These are phyloP conservation scores for Pseudevernia furfuracea DNA, from an alignment of 495 filamentous ascomycete genomes.

Conservation along the genomic window DNA sequence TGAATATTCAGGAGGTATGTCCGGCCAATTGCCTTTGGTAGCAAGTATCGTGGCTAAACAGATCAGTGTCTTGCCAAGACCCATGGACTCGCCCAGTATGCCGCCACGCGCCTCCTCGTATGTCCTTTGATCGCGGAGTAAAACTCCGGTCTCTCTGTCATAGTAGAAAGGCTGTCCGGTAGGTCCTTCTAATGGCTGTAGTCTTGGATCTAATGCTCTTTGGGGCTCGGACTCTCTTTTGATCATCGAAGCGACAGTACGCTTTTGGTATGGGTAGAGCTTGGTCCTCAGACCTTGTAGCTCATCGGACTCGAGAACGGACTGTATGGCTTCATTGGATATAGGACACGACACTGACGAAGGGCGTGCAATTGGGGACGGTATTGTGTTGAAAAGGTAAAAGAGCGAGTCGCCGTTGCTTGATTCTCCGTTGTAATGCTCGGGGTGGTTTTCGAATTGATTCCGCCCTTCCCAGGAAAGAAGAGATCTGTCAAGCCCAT, in stretches of 20 bases:
- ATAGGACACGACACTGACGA: constrained; percentile 47
- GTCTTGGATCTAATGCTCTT: constrained; percentile 63
- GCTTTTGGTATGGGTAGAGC: constrained; percentile 72
- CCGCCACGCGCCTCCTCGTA: constrained; percentile 76
- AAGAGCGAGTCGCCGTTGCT: constrained; percentile 58
- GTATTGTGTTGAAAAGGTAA: constrained; percentile 78
- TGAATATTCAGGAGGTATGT: constrained; percentile 55
- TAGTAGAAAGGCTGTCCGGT: constrained; percentile 61
- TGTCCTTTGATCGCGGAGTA: constrained; percentile 53
- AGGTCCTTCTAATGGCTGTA: constrained; percentile 51
- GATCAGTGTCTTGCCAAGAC: constrained; percentile 81
- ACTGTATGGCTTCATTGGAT: constrained; percentile 52
- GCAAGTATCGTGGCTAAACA: constrained; percentile 76
- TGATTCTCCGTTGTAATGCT: constrained; percentile 15
- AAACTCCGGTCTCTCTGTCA: constrained; percentile 53
- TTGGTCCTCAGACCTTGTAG: constrained; percentile 53
- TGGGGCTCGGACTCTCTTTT: constrained; percentile 65
- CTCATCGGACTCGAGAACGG: constrained; percentile 49
- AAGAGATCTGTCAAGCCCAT: constrained; percentile 47
- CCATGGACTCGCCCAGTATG: constrained; percentile 56
- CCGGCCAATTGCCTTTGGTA: constrained; percentile 61
- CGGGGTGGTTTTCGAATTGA: constrained; percentile 5
- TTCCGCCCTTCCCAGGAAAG: constrained; percentile 49
- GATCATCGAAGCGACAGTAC: constrained; percentile 78
- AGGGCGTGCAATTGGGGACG: constrained; percentile 57